Evolutionary conservation across 768 basidiomycete genomes (phyloP), one percentile per base, ranked within the genome.

Genomic region (Aureoboletus auriporus): DNA sequence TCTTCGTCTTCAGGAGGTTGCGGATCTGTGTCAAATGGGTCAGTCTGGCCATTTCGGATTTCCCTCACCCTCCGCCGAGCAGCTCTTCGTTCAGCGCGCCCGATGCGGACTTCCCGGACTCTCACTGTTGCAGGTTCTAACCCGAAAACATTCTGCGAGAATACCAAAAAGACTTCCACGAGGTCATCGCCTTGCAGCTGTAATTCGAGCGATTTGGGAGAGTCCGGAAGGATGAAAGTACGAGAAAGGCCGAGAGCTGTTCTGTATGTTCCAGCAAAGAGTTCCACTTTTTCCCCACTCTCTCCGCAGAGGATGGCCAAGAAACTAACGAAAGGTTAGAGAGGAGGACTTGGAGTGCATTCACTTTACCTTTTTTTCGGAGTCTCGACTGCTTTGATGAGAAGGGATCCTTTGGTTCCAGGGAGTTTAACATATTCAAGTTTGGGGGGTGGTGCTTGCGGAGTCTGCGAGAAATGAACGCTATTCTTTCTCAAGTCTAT

Each of bases 231-330:
- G 53, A 94, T 93, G 64, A 94, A 94, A 1, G 92, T 94, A 38
- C 92, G 79, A n/a, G 91, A 93, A 30, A 94, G 76, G 0, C 87
- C 87, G 12, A 94, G 79, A 6, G 92, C 90, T n/a, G 89, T 89
- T 46, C 86, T 77, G 56, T 89, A 89, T 10, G 92, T 92, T 26
- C 93, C 92, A 35, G 93, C 92, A 66, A 94, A 95, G 10, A 95
- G 72, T 60, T 95, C 92, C 40, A 95, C 91, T 60, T 93, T 91
- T 71, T 94, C 92, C 13, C 90, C 93, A 54, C 82, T 86, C 30
- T 94, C 93, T 16, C 92, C 92, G 55, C 93, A 94, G 0, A 95
- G 77, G 58, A 94, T 93, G 8, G 93, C 92, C 20, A 95, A 77
- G 72, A 94, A 95, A 66, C 90, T 93, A 52, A 5, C 1, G 36